These are phyloP conservation scores for Geotrichum aggregatum DNA, from an alignment of 1,139 yeast genomes.

Conservation along the genomic window DNA sequence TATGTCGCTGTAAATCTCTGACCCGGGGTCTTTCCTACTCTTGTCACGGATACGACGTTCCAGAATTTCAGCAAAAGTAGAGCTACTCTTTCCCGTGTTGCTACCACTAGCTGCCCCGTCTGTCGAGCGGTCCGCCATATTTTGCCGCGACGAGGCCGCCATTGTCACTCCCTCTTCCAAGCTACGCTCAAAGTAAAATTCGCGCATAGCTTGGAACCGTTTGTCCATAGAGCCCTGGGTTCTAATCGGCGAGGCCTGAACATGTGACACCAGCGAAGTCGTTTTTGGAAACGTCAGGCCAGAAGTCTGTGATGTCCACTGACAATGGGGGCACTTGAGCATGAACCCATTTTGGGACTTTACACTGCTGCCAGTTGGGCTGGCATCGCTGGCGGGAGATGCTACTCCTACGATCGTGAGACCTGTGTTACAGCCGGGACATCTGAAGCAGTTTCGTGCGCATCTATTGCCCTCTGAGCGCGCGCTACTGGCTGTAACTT, in stretches of 20 bases:
- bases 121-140: background rate
- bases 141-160: slow-evolving; percentile 16
- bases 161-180: slow-evolving; percentile 21
- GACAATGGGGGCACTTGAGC: slow-evolving; percentile 29
- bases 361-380: background rate
- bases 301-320: slow-evolving; percentile 23
- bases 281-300: slow-evolving; percentile 3
- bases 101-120: background rate
- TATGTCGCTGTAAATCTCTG: slow-evolving; percentile 19
- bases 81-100: background rate
- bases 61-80: slow-evolving; percentile 21
- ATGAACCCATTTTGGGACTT: background rate
- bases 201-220: slow-evolving; percentile 21
- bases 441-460: slow-evolving; percentile 31
- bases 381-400: background rate
- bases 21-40: slow-evolving; percentile 15
- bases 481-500: slow-evolving; percentile 31
- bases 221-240: slow-evolving; percentile 4
- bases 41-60: slow-evolving; percentile 20
- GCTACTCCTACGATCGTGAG: slow-evolving; percentile 5
- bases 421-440: slow-evolving; percentile 29
- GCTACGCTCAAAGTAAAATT: slow-evolving; percentile 21
- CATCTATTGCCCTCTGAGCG: slow-evolving; percentile 28
- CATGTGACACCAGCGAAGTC: background rate
- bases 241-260: slow-evolving; percentile 2